Percentiles rank a stretch among this genome's conserved stretches.
Evolutionary conservation across 2,329 filamentous ascomycete species (phyloP).

Genomic region (Stachybotrys chlorohalonatus): DNA sequence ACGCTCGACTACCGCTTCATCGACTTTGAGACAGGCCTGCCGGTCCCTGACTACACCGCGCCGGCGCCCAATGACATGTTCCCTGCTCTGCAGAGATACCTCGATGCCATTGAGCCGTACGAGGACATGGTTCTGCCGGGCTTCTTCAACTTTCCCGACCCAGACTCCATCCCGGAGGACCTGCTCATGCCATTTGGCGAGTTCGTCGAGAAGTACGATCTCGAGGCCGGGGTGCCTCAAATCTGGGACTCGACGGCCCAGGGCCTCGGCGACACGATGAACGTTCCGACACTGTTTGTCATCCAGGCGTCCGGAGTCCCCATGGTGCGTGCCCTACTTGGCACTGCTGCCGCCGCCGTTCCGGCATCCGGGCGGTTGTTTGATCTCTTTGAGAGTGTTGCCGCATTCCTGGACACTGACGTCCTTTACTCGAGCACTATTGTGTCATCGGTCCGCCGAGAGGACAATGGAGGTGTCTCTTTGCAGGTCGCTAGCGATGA

Average conservation of each 20-base stretch:
- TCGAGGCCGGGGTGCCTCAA: conserved; percentile 27
- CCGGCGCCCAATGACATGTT: conserved; percentile 8
- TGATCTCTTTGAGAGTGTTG: conserved; percentile 25
- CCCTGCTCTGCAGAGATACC: conserved; percentile 15
- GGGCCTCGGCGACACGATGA: conserved; percentile 32
- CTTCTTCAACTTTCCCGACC: conserved; percentile 30
- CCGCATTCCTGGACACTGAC: conserved; percentile 19
- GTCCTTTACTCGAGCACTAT: conserved; percentile 24
- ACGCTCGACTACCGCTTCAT: conserved; percentile 21
- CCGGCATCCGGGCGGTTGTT: conserved; percentile 12
- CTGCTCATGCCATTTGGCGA: conserved; percentile 35
- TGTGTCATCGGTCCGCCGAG: conserved; percentile 6
- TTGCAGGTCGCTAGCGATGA: conserved; percentile 4
- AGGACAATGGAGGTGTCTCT: conserved; percentile 6
- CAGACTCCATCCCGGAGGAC: conserved; percentile 11
- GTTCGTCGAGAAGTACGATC: conserved; percentile 34
- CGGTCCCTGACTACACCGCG: conserved; percentile 11
- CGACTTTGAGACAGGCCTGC: conserved; percentile 24
- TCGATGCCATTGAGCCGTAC: conserved; percentile 16
- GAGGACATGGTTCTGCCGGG: conserved; percentile 19
- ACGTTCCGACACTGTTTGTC: conserved; percentile 29
- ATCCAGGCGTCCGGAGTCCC: conserved; percentile 21
- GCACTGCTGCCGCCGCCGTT: conserved; percentile 7
- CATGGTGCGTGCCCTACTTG: conserved; percentile 12
- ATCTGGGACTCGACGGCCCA: conserved; percentile 28